Evolutionary conservation across 164 flowering plant species (phyloP), one percentile per base, ranked within the genome.

Genomic region (Akebia trifoliata): DNA sequence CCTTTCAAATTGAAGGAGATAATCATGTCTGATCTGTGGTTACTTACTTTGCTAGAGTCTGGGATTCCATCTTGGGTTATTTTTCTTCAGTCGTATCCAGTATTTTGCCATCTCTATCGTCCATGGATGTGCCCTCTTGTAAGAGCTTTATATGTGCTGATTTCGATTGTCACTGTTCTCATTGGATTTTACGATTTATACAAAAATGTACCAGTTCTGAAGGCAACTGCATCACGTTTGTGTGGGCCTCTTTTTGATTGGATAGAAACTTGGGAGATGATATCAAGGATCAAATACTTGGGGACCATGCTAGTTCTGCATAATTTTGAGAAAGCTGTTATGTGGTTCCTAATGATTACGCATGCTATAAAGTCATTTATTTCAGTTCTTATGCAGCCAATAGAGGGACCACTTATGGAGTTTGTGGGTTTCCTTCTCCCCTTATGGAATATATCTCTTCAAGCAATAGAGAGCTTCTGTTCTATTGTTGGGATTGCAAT

Each of bases 21-120:
- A 35, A 76, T 91, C 51, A 77, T 80, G 77, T 60, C 81, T 53
- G 82, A 91, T 65, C 53, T 81, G 56, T 75, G 92, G 56, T 63
- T 91, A 31, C 92, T 91, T 62, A 86, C 84, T 29, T 63, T 91
- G 38, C 62, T 91, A 25, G 96, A 91, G 60, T 75, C 86, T 60
- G 97, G 97, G 32, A 94, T 91, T 72, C 97, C 97, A 29, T 84
- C 96, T 58, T 91, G 97, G 97, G 96, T 80, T 38, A 73, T 91
- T 36, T 91, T 91, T 61, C 83, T 87, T 62, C 97, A 91, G 67
- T 91, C 97, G 34, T 88, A 88, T 65, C 97, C 96, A 8, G 81
- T 68, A 32, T 84, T 91, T 75, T 86, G 87, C 74, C 86, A 86
- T 64, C 39, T 91, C 20, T 91, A 88, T 69, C 87, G 92, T 26